A percentile compares a stretch with the other conserved stretches of the same genome.
phyloP scores from a whole-genome alignment of 371 early-diverging fungal species.

The Syncephalastrum monosporum region DNA sequence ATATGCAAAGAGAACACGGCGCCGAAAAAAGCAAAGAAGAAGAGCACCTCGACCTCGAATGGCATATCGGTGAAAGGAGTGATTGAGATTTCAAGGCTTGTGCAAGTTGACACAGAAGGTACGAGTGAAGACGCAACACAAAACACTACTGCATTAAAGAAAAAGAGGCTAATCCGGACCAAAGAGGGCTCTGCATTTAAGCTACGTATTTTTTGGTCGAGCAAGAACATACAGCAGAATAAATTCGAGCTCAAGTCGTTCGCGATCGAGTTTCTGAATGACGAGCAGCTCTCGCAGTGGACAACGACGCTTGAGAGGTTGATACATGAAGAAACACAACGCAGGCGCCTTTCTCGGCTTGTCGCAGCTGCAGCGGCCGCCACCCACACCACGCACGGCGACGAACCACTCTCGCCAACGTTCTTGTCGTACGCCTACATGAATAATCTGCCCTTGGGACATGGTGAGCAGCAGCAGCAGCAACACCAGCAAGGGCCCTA shows the following conservation, averaged over 20 bases:
- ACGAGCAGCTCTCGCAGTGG: constrained; percentile 91
- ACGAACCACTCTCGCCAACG: constrained; percentile 12
- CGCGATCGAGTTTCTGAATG: constrained; percentile 80
- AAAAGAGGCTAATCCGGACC: too few species aligned
- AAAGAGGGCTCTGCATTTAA: too few species aligned
- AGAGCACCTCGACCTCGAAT: constrained; percentile 45
- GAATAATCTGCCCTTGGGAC: constrained; percentile 12
- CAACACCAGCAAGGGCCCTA: neutral
- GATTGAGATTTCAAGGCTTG: constrained; percentile 76
- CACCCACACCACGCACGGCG: constrained; percentile 5
- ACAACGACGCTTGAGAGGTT: constrained; percentile 60
- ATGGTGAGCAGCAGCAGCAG: neutral
- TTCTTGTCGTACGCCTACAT: constrained; percentile 16
- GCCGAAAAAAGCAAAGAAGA: constrained; percentile 38
- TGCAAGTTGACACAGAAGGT: constrained; percentile 67
- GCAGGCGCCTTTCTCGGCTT: constrained; percentile 5
- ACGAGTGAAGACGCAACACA: constrained; percentile 12
- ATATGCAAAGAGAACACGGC: constrained; percentile 61
- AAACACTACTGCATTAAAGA: too few species aligned
- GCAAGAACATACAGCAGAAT: constrained; percentile 13
- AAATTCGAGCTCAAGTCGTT: constrained; percentile 77
- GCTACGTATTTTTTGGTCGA: constrained; percentile 30
- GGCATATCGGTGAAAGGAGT: constrained; percentile 63
- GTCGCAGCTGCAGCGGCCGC: neutral
- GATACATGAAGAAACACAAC: constrained; percentile 24